These are phyloP conservation scores for Trichophyton benhamiae DNA, from an alignment of 2,329 filamentous ascomycete genomes.

Conservation along the genomic window DNA sequence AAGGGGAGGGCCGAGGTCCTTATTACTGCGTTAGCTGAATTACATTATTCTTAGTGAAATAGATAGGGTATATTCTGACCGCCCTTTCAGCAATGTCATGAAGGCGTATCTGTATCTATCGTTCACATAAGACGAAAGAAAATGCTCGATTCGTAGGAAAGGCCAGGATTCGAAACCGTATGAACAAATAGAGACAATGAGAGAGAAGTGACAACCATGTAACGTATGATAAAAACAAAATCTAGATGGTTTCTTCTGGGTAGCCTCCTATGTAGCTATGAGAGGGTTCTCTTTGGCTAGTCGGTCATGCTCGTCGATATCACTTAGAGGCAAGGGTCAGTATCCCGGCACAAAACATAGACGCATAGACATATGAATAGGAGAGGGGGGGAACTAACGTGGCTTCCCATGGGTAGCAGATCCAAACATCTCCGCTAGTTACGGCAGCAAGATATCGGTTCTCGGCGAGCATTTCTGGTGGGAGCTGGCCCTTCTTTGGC, in stretches of 20 bases:
- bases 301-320: slow-evolving; percentile 85
- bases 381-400: slow-evolving; percentile 36
- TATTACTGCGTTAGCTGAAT: too few species aligned
- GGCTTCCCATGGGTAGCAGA: slow-evolving; percentile 98
- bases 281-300: slow-evolving; percentile 36
- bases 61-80: too few species aligned
- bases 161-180: not conserved
- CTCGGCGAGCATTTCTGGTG: slow-evolving; percentile 59
- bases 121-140: too few species aligned
- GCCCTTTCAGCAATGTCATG: too few species aligned
- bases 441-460: slow-evolving; percentile 71
- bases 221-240: not conserved
- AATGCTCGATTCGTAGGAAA: not conserved
- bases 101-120: too few species aligned
- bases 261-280: not conserved
- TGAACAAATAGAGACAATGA: not conserved
- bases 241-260: not conserved
- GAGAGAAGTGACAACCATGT: too few species aligned
- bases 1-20: too few species aligned
- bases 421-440: slow-evolving; percentile 92
- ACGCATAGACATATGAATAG: not conserved
- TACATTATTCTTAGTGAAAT: too few species aligned
- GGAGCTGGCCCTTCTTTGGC: slow-evolving; percentile 77
- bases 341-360: not conserved
- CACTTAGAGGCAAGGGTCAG: slow-evolving; percentile 30